These are phyloP conservation scores for Solanum chmielewskii DNA, from an alignment of 257 asterid genomes.

Conservation along the genomic window DNA sequence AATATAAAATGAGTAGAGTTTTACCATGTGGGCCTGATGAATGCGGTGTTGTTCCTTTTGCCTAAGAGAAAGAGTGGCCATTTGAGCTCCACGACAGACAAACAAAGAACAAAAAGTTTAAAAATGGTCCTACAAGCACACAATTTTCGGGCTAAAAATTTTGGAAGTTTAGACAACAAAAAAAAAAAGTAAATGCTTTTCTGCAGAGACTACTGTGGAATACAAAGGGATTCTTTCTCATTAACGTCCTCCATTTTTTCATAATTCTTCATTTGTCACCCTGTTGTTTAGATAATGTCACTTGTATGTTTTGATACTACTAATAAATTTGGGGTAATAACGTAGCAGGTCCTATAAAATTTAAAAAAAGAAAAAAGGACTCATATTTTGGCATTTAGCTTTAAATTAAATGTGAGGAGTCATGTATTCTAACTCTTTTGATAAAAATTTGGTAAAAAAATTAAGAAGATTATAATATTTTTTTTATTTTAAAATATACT, in stretches of 20 bases:
- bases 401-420: not conserved
- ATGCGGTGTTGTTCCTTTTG: not conserved
- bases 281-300: not conserved
- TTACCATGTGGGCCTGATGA: not conserved
- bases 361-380: not conserved
- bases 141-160: not conserved
- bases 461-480: too few species aligned
- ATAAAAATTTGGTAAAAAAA: too few species aligned
- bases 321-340: not conserved
- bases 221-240: not conserved
- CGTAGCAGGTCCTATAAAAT: not conserved
- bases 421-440: too few species aligned
- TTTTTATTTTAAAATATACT: too few species aligned
- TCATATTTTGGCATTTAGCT: not conserved
- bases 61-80: not conserved
- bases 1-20: not conserved
- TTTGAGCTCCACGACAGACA: not conserved
- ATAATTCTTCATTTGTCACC: not conserved
- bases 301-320: not conserved
- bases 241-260: not conserved
- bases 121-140: not conserved
- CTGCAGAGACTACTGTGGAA: not conserved
- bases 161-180: not conserved
- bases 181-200: not conserved
- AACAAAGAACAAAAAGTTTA: not conserved